Evolutionary conservation across 2,329 filamentous ascomycete genomes (phyloP).

Genomic region (Cladophialophora chaetospira): DNA sequence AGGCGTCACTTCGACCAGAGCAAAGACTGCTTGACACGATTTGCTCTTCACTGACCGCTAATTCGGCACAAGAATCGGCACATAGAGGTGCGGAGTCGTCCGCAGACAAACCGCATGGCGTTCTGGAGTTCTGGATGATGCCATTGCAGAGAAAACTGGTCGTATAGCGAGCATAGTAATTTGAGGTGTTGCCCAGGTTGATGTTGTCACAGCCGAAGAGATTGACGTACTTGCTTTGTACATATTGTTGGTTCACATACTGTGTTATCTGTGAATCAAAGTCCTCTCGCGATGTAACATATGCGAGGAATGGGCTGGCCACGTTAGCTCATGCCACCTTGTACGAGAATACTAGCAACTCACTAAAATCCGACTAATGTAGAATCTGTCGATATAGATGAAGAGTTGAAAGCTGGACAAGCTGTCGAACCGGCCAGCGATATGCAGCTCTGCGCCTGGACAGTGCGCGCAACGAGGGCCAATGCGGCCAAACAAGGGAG

Average conservation of each 20-base stretch:
- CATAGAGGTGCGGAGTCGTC: slow-evolving; percentile 74
- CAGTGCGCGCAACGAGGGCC: slow-evolving; percentile 20
- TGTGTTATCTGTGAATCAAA: slow-evolving; percentile 75
- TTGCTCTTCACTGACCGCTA: slow-evolving; percentile 83
- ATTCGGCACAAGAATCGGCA: slow-evolving; percentile 84
- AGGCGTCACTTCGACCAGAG: slow-evolving; percentile 63
- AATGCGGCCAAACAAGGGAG: slow-evolving; percentile 22
- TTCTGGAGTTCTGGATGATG: slow-evolving; percentile 85
- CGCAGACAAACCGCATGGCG: slow-evolving; percentile 66
- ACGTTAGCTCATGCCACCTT: slow-evolving; percentile 33
- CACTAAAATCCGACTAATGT: slow-evolving; percentile 66
- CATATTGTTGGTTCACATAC: slow-evolving; percentile 75
- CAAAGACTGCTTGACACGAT: slow-evolving; percentile 79
- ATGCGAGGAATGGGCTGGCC: slow-evolving; percentile 77
- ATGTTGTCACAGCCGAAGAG: slow-evolving; percentile 79
- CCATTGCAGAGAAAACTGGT: slow-evolving; percentile 90
- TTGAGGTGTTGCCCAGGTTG: slow-evolving; percentile 74
- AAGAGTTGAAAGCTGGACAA: slow-evolving; percentile 71
- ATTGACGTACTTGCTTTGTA: slow-evolving; percentile 76
- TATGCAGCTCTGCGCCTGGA: slow-evolving; percentile 52
- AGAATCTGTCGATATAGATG: slow-evolving; percentile 69
- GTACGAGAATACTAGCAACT: slow-evolving; percentile 39
- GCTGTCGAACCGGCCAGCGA: slow-evolving; percentile 68
- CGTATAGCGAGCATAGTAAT: slow-evolving; percentile 90
- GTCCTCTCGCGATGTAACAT: slow-evolving; percentile 71